These are phyloP conservation scores for Talaromyces piceae DNA, from an alignment of 2,329 filamentous ascomycete genomes.

Conservation along the genomic window DNA sequence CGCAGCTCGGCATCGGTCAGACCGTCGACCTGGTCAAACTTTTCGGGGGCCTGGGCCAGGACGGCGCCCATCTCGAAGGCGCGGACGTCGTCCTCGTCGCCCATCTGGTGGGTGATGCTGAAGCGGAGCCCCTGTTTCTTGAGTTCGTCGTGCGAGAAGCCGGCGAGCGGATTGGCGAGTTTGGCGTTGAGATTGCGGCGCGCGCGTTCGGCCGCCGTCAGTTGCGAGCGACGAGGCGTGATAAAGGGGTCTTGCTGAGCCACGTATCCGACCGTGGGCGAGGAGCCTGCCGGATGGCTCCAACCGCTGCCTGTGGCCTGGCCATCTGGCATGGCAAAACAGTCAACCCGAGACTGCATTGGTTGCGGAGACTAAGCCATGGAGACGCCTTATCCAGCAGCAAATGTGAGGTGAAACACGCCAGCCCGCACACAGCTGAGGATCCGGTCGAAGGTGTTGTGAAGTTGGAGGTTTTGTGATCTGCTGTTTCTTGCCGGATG, in stretches of 20 bases:
- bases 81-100: conserved; percentile 49
- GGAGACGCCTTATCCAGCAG: not conserved
- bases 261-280: conserved; percentile 2
- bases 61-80: conserved; percentile 55
- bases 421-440: no score
- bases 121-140: conserved; percentile 52
- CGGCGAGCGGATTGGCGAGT: conserved; percentile 48
- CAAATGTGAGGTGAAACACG: no score
- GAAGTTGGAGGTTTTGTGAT: not conserved
- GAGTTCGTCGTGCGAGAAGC: conserved; percentile 45
- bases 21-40: conserved; percentile 44
- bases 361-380: not conserved
- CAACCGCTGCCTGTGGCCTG: not conserved
- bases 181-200: conserved; percentile 41
- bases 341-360: not conserved
- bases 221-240: conserved; percentile 17
- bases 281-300: not conserved
- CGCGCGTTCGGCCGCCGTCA: conserved; percentile 33
- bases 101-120: conserved; percentile 48
- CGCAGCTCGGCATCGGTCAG: conserved; percentile 53
- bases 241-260: conserved; percentile 9
- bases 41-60: conserved; percentile 48
- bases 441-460: not conserved
- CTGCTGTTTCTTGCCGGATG: not conserved
- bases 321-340: not conserved